Evolutionary conservation across 805 yeast genomes (phyloP), one percentile per base, ranked within the genome.

Genomic region (Saccharomycopsis vini): DNA sequence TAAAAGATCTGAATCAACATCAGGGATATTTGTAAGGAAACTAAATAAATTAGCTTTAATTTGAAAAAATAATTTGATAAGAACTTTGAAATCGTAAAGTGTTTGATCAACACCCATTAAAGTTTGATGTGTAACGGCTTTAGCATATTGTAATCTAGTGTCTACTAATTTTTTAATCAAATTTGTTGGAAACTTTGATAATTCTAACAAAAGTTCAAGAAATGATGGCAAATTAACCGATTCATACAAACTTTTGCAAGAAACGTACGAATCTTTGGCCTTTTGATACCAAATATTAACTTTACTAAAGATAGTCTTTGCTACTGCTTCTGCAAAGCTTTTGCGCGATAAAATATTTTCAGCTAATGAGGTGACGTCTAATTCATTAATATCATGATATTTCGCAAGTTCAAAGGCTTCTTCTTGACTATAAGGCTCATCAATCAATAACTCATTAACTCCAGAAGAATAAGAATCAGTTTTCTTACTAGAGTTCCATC

Each of bases 81-180:
- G 87, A 2, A 79, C 72, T 52, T 79, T 79, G 58, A 90, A 82
- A 58, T 87, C 95, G 37, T 77, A 88, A 49, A 90, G 74, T 73
- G 87, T 81, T 62, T 90, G 96, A 61, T 92, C 98, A 53, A 92
- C 85, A 80, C 87, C 85, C 88, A 87, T 83, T 78, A 89, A 76
- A 0, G 97, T 88, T 1, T 96, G 95, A 54, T 81, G 83, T 42
- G 73, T 76, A 39, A 90, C 63, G 55, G 81, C 82, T 58, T 74
- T 70, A 2, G 97, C 95, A 58, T 85, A 88, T 1, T 71, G 66
- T 36, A 90, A 66, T 52, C 97, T 72, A 34, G 84, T 73, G 29
- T 72, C 71, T 35, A 89, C 81, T 41, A 86, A 73, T 54, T 86
- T 95, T 55, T 80, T 81, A 54, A 88, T 79, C 36, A 92, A 66